A percentile compares a stretch with the other conserved stretches of the same genome.
phyloP scores from a whole-genome alignment of 1,139 yeast genomes.

The Yamadazyma songkhlaensis region DNA sequence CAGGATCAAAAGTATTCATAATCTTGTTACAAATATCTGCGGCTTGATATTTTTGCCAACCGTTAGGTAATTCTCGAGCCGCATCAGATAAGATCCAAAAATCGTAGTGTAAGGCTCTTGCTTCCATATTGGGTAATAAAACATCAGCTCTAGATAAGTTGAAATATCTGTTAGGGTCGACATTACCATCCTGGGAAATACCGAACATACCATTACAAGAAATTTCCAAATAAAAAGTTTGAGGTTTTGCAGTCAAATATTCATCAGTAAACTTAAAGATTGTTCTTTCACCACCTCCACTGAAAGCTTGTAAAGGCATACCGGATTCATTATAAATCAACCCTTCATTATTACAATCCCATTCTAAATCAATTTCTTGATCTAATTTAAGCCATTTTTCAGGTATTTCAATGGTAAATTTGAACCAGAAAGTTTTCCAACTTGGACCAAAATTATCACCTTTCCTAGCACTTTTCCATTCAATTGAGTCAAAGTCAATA shows the following conservation, averaged over 20 bases:
- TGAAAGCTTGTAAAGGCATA: slow-evolving; percentile 74
- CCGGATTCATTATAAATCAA: slow-evolving; percentile 69
- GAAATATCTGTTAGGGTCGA: slow-evolving; percentile 69
- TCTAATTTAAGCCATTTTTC: slow-evolving; percentile 49
- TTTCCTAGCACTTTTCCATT: slow-evolving; percentile 60
- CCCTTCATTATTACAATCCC: slow-evolving; percentile 90
- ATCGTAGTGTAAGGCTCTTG: slow-evolving; percentile 74
- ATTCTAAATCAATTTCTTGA: slow-evolving; percentile 64
- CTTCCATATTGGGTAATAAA: slow-evolving; percentile 77
- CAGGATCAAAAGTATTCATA: slow-evolving; percentile 75
- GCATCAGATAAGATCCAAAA: slow-evolving; percentile 90
- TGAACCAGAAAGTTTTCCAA: slow-evolving; percentile 97
- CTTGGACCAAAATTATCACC: slow-evolving; percentile 91
- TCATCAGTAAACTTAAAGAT: slow-evolving; percentile 66
- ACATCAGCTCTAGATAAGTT: slow-evolving; percentile 68
- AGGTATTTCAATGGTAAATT: slow-evolving; percentile 62
- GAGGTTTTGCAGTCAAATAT: slow-evolving; percentile 39
- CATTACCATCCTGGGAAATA: slow-evolving; percentile 58
- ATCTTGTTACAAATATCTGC: slow-evolving; percentile 72
- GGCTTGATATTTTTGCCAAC: slow-evolving; percentile 78
- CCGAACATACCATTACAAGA: slow-evolving; percentile 97
- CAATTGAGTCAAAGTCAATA: slow-evolving; percentile 38
- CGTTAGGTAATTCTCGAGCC: slow-evolving; percentile 76
- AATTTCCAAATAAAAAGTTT: slow-evolving; percentile 73
- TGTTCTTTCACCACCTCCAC: slow-evolving; percentile 80